Conservation (phyloP, 1,284 basidiomycete species). For the Ustilago tritici region DNA sequence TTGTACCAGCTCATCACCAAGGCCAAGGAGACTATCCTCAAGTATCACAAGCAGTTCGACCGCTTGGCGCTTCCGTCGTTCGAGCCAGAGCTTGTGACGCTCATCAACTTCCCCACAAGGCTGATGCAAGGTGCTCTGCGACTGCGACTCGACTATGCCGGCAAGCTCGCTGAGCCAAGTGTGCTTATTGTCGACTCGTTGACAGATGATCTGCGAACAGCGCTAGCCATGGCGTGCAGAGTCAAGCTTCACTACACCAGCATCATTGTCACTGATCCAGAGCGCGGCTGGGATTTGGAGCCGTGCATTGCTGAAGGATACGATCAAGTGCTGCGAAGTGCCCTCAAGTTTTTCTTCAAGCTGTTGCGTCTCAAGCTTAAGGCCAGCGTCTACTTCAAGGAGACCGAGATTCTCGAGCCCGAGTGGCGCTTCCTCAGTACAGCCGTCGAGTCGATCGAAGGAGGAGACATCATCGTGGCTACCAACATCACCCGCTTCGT, state of each 20-base stretch:
- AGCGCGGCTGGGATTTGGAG: conserved; percentile 87
- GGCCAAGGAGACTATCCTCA: conserved; percentile 88
- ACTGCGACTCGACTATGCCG: conserved; percentile 88
- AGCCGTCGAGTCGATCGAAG: conserved; percentile 87
- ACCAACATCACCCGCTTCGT: conserved; percentile 65
- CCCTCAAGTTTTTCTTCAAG: conserved; percentile 90
- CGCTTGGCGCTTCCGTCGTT: conserved; percentile 92
- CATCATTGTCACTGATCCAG: conserved; percentile 84
- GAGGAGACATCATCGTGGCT: conserved; percentile 90
- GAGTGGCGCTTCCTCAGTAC: conserved; percentile 97
- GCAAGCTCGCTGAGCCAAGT: conserved; percentile 85
- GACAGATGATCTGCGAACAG: conserved; percentile 90
- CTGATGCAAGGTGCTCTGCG: conserved; percentile 91
- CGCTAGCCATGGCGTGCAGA: conserved; percentile 90
- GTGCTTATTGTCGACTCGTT: conserved; percentile 91
- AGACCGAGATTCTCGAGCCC: conserved; percentile 94
- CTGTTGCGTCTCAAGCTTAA: conserved; percentile 96
- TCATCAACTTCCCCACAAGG: conserved; percentile 94
- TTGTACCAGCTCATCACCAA: conserved; percentile 86
- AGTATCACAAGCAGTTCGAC: conserved; percentile 79
- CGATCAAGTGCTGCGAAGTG: conserved; percentile 87
- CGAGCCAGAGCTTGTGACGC: conserved; percentile 88
- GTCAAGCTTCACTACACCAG: conserved; percentile 94
- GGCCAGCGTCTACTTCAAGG: conserved; percentile 95
- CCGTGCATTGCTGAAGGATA: conserved; percentile 89